Evolutionary conservation across 1,284 basidiomycete genomes (phyloP), one percentile per base, ranked within the genome.

Genomic region (Cystobasidium pallidum): DNA sequence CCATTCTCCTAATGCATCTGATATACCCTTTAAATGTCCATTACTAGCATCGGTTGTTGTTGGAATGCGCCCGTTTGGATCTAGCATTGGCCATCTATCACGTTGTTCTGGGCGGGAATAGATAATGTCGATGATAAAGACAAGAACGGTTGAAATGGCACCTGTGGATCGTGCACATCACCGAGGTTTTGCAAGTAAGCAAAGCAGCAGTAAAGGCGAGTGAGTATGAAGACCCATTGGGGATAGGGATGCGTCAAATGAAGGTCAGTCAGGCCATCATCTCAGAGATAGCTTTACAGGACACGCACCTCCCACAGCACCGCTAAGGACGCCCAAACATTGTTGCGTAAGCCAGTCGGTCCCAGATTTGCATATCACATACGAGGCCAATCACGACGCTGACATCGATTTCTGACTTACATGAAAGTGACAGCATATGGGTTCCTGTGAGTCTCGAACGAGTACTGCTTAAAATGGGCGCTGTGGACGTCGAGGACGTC

Each of bases 61-160:
- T 21, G 62, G 45, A n/a, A 64, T 61, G 10, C 17, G n/a, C n/a
- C 58, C 39, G 45, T 61, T 45, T 13, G 58, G 58, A 61, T 61
- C 58, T 61, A 45, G 21, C 58, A 61, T 61, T 8, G 58, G 41
- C 36, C 41, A 64, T 47, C 62, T 36, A 7, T 47, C 45, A 21
- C 62, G 43, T 24, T 51, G 45, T 36, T 64, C 62, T 19, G 62
- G 62, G 4, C 24, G n/a, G 15, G 45, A 47, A 36, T 64, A 64
- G 39, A 64, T 36, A 30, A 64, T 34, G 30, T 64, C 62, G 62
- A 64, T 64, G 45, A 64, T 26, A 24, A 64, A 64, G 28, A 64
- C 32, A 28, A 64, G 39, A 24, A 64, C n/a, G 17, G 62, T 64
- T 26, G 62, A 64, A 6, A 64, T 64, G n/a, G 62, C 62, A 17